phyloP scores from a whole-genome alignment of 1,284 basidiomycete genomes.

The Ustilago tritici region DNA sequence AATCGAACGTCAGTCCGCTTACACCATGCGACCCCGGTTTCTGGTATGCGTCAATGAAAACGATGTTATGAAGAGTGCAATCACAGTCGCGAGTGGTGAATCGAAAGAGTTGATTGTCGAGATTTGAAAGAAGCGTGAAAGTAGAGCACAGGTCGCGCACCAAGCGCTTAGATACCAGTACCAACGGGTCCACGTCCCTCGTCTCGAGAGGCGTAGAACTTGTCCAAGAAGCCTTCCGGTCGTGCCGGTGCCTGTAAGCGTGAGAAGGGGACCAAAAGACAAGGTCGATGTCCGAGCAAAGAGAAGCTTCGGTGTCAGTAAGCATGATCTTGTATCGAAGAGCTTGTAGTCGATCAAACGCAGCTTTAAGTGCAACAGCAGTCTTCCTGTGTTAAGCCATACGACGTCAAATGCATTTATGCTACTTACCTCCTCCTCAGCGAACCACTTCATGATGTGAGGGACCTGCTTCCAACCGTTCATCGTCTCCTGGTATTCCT shows the following conservation, averaged over 20 bases:
- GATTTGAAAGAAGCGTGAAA: constrained; percentile 8
- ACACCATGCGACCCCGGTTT: background rate
- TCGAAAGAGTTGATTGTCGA: constrained; percentile 26
- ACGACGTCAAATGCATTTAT: background rate
- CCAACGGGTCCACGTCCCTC: constrained; percentile 62
- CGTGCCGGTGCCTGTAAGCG: constrained; percentile 63
- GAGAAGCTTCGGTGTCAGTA: constrained; percentile 14
- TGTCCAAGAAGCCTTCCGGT: constrained; percentile 80
- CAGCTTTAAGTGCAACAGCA: background rate
- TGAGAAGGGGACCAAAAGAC: background rate
- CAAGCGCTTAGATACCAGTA: constrained; percentile 41
- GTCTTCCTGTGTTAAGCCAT: background rate
- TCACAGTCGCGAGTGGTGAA: constrained; percentile 7
- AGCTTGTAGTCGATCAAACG: background rate
- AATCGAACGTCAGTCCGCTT: background rate
- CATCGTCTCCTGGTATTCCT: constrained; percentile 91
- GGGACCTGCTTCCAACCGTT: constrained; percentile 88
- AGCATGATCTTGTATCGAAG: background rate
- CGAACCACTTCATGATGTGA: constrained; percentile 71
- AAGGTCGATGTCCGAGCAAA: constrained; percentile 7
- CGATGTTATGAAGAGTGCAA: background rate
- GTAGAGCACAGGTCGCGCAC: background rate
- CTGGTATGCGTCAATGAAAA: background rate
- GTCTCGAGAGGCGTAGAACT: constrained; percentile 77
- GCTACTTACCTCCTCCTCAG: constrained; percentile 70